Base-by-base conservation (phyloP, 2,329 filamentous ascomycete genomes). In the Hypomyces rosellus region DNA sequence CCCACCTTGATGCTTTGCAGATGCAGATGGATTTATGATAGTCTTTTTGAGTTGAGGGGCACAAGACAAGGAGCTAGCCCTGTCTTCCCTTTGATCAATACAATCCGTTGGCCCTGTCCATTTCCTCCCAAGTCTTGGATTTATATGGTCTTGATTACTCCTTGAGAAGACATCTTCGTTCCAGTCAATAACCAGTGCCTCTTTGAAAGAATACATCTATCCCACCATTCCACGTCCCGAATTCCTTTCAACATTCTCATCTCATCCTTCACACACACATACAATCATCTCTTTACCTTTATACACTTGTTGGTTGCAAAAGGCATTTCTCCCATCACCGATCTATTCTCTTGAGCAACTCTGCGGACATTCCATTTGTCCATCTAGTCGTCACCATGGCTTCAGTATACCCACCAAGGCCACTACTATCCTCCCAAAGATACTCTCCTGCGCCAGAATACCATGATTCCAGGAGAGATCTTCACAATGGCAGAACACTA, bases 341-440 rank as follows among this genome's bases (percentile, higher is more conserved):
- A 61, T 55, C 54, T 60, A 54, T 60, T 61, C 53, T 61, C 54
- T 61, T n/a, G 53, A 59, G 58, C 58, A 55, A 54, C 58, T 50
- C 59, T 55, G 57, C 57, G 53, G 61, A 59, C 65, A 67, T 51
- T 40, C 50, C 54, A 56, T 50, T 49, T 49, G 39, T 44, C 46
- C 53, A 50, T 52, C 46, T 49, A 55, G 47, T 44, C 48, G 51
- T 58, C 55, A 57, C 56, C 55, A 72, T 68, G 66, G 63, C 68
- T 58, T 70, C 66, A 55, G 59, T 70, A 57, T 70, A 70, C 56
- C 65, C 70, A 54, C 66, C 69, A 46, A 69, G 73, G 55, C 72
- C 75, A 39, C 69, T 78, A 54, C 66, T 78, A 56, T 70, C 76
- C 45, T 74, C 74, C 46, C 76, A 80, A 61, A 71, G 73, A 59